Evolutionary conservation across 192 early-diverging fungal genomes (phyloP), one percentile per base, ranked within the genome.

Genomic region (Coemansia sp.): DNA sequence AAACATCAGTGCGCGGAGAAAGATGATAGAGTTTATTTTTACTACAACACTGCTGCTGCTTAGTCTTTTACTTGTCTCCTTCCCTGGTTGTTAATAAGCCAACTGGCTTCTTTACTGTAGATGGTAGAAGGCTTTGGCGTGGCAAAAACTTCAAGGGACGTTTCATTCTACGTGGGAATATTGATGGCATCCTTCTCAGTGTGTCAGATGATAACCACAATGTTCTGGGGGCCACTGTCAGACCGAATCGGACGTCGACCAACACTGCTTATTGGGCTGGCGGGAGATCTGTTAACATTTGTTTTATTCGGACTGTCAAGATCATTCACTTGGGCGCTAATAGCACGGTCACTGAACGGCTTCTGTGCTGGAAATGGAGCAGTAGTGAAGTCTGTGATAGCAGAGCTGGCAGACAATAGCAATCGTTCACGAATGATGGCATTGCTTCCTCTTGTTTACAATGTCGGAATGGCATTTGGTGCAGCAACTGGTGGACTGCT

Each of bases 181-280:
- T 52, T 87, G 22, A 61, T 83, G n/a, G 59, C 78, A 19, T 75
- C 76, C 4, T 87, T 82, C 65, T 80, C 78, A 1, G 57, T 85
- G 24, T 69, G 75, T 58, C 85, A 87, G 52, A 67, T 76, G 3
- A 57, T 55, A 23, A 82, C 84, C 22, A 22, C 54, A 2, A 87
- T 88, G 64, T 61, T 79, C 17, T 91, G 89, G 90, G 92, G 91
- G 19, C 69, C 39, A 31, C 66, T 91, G 24, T 89, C 88, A 6
- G 94, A 95, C 79, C 83, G 88, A 11, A 83, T 88, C 69, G 94
- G 94, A 2, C 75, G 94, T 14, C 78, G 91, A 22, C 91, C 92
- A 14, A 82, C 91, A 6, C 52, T 96, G 9, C 76, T 96, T 7
- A 67, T 87, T 3, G 93, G 92, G 4, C 73, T 94, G 0, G 57